Evolutionary conservation across 1,284 basidiomycete genomes (phyloP).

Genomic region (Ceratobasidium sp.): DNA sequence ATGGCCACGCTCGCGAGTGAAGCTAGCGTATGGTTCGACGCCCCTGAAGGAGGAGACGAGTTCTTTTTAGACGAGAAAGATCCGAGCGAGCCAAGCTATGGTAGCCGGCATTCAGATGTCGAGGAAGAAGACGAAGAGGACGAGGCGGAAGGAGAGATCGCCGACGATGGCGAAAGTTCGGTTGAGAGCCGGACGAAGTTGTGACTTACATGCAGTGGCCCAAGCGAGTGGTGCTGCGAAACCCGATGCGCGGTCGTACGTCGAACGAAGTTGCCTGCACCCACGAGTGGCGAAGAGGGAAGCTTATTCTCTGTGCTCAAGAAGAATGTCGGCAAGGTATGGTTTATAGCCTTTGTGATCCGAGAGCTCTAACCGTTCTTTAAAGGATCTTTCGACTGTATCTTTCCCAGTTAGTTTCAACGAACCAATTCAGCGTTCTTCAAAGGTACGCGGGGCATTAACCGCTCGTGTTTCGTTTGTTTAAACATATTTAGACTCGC

Average conservation of each 20-base stretch:
- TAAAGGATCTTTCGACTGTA: slow-evolving; percentile 83
- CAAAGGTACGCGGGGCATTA: slow-evolving; percentile 58
- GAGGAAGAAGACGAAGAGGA: slow-evolving; percentile 49
- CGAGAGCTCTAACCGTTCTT: background rate
- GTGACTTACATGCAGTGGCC: slow-evolving; percentile 44
- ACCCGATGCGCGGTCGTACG: slow-evolving; percentile 51
- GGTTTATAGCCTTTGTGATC: slow-evolving; percentile 28
- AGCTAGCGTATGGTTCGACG: slow-evolving; percentile 41
- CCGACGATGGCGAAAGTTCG: slow-evolving; percentile 41
- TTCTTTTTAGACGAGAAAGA: slow-evolving; percentile 39
- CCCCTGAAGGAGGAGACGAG: slow-evolving; percentile 41
- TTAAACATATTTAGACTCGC: slow-evolving; percentile 50
- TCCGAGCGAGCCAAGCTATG: background rate
- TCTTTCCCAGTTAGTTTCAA: slow-evolving; percentile 88
- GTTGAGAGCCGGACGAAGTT: slow-evolving; percentile 45
- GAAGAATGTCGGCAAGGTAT: slow-evolving; percentile 91
- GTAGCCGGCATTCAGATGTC: slow-evolving; percentile 13
- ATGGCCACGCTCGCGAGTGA: slow-evolving; percentile 33
- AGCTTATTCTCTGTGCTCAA: slow-evolving; percentile 86
- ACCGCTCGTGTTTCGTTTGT: slow-evolving; percentile 48
- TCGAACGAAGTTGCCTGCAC: slow-evolving; percentile 67
- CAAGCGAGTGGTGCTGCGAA: slow-evolving; percentile 45
- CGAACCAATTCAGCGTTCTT: slow-evolving; percentile 82
- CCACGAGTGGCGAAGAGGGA: slow-evolving; percentile 75
- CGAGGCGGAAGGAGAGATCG: slow-evolving; percentile 45